These are phyloP conservation scores for Trichothecium roseum DNA, from an alignment of 2,329 filamentous ascomycete genomes.

Conservation along the genomic window DNA sequence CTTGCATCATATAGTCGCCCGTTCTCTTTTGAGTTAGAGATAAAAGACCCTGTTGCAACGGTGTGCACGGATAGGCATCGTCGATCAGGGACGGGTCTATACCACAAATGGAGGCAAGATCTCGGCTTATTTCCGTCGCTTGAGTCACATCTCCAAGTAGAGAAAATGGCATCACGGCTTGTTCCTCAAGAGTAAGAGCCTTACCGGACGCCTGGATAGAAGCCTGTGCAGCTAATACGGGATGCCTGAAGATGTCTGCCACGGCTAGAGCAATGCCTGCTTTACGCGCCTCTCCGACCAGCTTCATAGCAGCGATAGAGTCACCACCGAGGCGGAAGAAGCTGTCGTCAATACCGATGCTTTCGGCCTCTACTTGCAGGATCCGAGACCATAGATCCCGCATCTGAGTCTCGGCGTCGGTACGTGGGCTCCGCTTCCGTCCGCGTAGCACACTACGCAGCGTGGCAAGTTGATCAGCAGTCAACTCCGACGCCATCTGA, in stretches of 20 bases:
- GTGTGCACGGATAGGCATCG: neutral
- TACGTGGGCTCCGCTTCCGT: neutral
- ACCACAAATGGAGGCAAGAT: neutral
- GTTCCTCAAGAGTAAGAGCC: neutral
- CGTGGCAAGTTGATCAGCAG: too few species aligned
- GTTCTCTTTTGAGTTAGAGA: neutral
- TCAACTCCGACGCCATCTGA: too few species aligned
- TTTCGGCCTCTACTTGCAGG: slow-evolving; percentile 17
- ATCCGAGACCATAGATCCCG: slow-evolving; percentile 22
- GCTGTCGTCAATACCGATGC: slow-evolving; percentile 29
- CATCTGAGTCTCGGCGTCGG: slow-evolving; percentile 11
- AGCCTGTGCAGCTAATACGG: slow-evolving; percentile 3
- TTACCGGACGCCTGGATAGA: too few species aligned
- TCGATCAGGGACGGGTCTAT: neutral
- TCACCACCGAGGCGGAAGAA: slow-evolving; percentile 39
- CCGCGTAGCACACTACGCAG: too few species aligned
- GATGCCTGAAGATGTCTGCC: slow-evolving; percentile 1
- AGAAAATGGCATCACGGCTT: neutral
- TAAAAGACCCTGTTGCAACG: neutral
- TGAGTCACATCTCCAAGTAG: neutral
- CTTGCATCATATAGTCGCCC: neutral
- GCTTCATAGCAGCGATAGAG: slow-evolving; percentile 34
- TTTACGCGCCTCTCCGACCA: slow-evolving; percentile 6
- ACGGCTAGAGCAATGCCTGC: neutral
- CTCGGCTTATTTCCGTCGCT: neutral